Percentiles rank a stretch among this genome's conserved stretches.
Evolutionary conservation across 176 grass and related monocot genomes (phyloP).

Genomic region (Saccharum spontaneum): DNA sequence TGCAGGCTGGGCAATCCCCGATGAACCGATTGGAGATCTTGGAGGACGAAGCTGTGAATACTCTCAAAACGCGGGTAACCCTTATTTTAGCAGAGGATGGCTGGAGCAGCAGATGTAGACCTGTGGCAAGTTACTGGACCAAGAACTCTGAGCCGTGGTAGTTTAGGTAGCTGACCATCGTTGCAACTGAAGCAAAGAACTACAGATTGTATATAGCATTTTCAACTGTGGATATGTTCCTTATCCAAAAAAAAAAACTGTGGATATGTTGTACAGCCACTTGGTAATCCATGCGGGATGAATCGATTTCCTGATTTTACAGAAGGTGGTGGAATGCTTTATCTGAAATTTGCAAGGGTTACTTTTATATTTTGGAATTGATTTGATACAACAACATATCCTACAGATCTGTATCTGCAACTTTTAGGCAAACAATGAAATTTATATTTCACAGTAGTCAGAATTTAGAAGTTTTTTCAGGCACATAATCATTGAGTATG

Average conservation of each 20-base stretch:
- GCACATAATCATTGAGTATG: not conserved
- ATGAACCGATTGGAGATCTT: slow-evolving; percentile 40
- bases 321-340: not conserved
- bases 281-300: not conserved
- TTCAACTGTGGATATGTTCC: not conserved
- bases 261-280: not conserved
- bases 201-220: not conserved
- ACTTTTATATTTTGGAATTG: not conserved
- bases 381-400: not conserved
- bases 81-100: slow-evolving; percentile 83
- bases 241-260: not conserved
- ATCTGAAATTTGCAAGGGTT: not conserved
- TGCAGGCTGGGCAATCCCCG: slow-evolving; percentile 35
- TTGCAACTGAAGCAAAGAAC: not conserved
- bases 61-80: slow-evolving; percentile 43
- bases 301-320: not conserved
- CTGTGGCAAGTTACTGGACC: slow-evolving; percentile 58
- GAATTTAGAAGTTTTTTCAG: not conserved
- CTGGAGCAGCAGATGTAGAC: slow-evolving; percentile 47
- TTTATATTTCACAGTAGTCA: not conserved
- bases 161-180: slow-evolving; percentile 11
- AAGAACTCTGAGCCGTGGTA: slow-evolving; percentile 82
- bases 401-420: not conserved
- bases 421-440: not conserved
- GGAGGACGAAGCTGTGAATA: slow-evolving; percentile 61